These are phyloP conservation scores for Elymus sibiricus DNA, from an alignment of 176 grass and related monocot species.

Conservation along the genomic window DNA sequence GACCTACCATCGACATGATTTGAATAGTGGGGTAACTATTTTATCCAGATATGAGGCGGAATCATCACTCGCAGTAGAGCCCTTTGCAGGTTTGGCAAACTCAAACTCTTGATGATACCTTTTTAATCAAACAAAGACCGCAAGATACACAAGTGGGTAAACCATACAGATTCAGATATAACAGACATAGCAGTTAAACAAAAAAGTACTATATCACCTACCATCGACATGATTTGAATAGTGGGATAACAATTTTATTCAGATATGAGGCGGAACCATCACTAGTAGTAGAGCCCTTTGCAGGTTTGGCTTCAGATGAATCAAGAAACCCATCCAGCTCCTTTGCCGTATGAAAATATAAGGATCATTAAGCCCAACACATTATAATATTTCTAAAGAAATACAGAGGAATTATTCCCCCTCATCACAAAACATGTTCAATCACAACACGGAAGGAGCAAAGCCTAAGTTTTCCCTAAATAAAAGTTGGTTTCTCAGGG, in stretches of 20 bases:
- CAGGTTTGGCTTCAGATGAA: slow-evolving; percentile 31
- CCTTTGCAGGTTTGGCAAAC: slow-evolving; percentile 38
- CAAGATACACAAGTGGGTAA: neutral
- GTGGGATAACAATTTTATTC: slow-evolving; percentile 52
- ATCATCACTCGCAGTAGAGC: slow-evolving; percentile 36
- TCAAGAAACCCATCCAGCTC: slow-evolving; percentile 66
- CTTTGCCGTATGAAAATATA: slow-evolving; percentile 69
- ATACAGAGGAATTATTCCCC: neutral
- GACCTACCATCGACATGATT: slow-evolving; percentile 46
- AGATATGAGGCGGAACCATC: slow-evolving; percentile 54
- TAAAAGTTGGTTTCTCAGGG: neutral
- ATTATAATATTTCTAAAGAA: neutral
- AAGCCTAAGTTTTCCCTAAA: neutral
- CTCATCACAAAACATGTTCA: neutral
- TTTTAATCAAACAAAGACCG: no score
- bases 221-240: slow-evolving; percentile 58
- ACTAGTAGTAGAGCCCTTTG: slow-evolving; percentile 38
- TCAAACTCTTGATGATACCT: no score
- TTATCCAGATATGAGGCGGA: slow-evolving; percentile 52
- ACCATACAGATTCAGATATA: neutral
- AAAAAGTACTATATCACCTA: slow-evolving; percentile 34
- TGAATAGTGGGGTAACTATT: slow-evolving; percentile 68
- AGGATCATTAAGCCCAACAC: slow-evolving; percentile 11
- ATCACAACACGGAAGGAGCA: neutral
- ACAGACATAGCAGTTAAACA: neutral